These are phyloP conservation scores for Diplogelasinospora grovesii DNA, from an alignment of 495 filamentous ascomycete species.

Conservation along the genomic window DNA sequence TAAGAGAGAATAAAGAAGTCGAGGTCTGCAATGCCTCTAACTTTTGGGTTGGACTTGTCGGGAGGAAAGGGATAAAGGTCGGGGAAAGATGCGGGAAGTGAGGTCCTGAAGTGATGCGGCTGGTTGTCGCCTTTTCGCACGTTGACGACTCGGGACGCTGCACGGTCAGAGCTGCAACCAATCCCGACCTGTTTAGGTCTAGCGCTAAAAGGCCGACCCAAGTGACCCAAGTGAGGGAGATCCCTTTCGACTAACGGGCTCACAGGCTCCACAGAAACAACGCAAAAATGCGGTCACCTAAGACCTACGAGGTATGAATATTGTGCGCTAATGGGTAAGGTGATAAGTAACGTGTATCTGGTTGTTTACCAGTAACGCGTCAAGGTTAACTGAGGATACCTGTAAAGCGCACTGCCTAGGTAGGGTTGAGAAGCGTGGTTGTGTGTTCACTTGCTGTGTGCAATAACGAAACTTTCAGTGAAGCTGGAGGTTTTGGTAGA, in stretches of 20 bases:
- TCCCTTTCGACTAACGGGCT: slow-evolving; percentile 1
- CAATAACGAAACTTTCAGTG: too few species aligned
- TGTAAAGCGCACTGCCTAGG: too few species aligned
- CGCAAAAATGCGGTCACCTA: too few species aligned
- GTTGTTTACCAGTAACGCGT: too few species aligned
- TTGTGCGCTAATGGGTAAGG: too few species aligned
- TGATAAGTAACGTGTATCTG: too few species aligned
- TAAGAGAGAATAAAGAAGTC: slow-evolving; percentile 4
- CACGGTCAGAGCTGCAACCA: slow-evolving; percentile 16
- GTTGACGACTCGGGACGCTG: slow-evolving; percentile 20
- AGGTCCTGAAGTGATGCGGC: slow-evolving; percentile 20
- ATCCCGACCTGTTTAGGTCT: slow-evolving; percentile 13
- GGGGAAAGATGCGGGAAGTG: slow-evolving; percentile 8
- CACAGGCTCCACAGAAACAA: too few species aligned
- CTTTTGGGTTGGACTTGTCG: slow-evolving; percentile 2
- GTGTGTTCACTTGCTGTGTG: too few species aligned
- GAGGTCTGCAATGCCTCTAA: slow-evolving; percentile 13
- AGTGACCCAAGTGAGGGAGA: background rate
- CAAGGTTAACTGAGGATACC: too few species aligned
- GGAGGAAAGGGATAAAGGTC: background rate
- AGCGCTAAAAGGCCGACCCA: slow-evolving; percentile 7
- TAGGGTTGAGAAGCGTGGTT: too few species aligned
- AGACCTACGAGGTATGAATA: too few species aligned
- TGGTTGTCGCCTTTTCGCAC: slow-evolving; percentile 19
- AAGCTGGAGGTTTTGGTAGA: too few species aligned